Evolutionary conservation across 352 stramenopile species (phyloP), one percentile per base, ranked within the genome.

Genomic region (Globisporangium rhizosaccharum): DNA sequence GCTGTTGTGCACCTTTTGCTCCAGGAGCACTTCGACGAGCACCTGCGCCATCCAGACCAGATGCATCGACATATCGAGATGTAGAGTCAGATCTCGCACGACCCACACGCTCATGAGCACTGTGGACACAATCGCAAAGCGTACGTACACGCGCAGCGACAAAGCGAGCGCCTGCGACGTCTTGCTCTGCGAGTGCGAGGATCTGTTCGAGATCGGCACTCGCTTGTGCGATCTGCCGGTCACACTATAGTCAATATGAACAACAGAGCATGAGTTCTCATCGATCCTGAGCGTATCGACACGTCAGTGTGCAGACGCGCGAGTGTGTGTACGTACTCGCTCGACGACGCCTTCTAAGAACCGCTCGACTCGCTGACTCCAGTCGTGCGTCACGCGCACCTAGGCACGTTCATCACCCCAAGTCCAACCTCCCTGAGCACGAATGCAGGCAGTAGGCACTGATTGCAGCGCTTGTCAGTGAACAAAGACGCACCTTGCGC

Each of bases 1-100:
- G 33, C 56, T 65, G 51, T 85, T 79, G 46, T 61, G 41, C 28
- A 86, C 41, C 62, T 88, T 88, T 50, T 92, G 79, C 41, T 88
- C 70, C 4, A 88, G 63, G 57, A 85, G 75, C 8, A 62, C 62
- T 51, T 83, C 65, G 10, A 92, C 68, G 1, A 92, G 65, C 49
- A 77, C 79, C 75, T 85, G 50, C 44, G 26, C 1, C 33, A 39
- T 36, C 9, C 30, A 36, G 30, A 36, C 9, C 30, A 36, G 9
- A 9, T 36, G 6, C 30, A 36, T 39, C 33, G 33, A 33, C 28
- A 33, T 6, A 33, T 6, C 28, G 28, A 33, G 28, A 33, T 33
- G 28, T 7, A 39, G 33, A 1, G 10, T 39, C 33, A 36, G 30
- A 9, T 36, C 6, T 36, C 5, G 30, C 30, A 36, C 30, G 30